phyloP scores from a whole-genome alignment of 331 rosid genomes.

The Ulmus americana region DNA sequence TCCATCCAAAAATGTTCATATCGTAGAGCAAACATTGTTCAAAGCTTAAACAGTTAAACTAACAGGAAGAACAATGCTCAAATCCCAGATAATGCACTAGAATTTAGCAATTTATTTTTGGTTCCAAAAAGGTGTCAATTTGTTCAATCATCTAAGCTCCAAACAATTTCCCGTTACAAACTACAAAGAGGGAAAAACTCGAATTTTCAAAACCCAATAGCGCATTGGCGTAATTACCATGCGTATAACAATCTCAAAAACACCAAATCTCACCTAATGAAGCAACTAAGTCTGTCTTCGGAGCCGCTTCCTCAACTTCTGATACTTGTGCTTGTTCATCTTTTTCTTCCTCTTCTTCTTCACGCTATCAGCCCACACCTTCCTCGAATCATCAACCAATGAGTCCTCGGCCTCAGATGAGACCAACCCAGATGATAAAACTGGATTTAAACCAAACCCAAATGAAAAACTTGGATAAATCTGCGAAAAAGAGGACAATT shows the following conservation, averaged over 20 bases:
- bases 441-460: constrained; percentile 42
- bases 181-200: not conserved
- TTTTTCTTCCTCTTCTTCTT: constrained; percentile 81
- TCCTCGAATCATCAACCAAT: constrained; percentile 34
- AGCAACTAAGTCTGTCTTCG: constrained; percentile 44
- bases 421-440: constrained; percentile 25
- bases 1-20: not conserved
- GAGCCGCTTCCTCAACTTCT: constrained; percentile 68
- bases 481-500: constrained; percentile 19
- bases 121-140: not conserved
- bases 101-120: not conserved
- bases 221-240: constrained; percentile 2
- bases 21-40: not conserved
- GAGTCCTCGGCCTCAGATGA: constrained; percentile 25
- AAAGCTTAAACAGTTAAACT: not conserved
- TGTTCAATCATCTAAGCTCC: constrained; percentile 6
- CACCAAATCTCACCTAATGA: constrained; percentile 27
- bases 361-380: constrained; percentile 72
- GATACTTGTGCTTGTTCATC: constrained; percentile 82
- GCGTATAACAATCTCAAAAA: constrained; percentile 9
- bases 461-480: constrained; percentile 55
- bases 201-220: not conserved
- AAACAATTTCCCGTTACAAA: constrained; percentile 12
- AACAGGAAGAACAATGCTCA: not conserved
- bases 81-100: too few relatives aligned